These are phyloP conservation scores for Penicillium bialowiezense DNA, from an alignment of 495 filamentous ascomycete genomes.

Conservation along the genomic window DNA sequence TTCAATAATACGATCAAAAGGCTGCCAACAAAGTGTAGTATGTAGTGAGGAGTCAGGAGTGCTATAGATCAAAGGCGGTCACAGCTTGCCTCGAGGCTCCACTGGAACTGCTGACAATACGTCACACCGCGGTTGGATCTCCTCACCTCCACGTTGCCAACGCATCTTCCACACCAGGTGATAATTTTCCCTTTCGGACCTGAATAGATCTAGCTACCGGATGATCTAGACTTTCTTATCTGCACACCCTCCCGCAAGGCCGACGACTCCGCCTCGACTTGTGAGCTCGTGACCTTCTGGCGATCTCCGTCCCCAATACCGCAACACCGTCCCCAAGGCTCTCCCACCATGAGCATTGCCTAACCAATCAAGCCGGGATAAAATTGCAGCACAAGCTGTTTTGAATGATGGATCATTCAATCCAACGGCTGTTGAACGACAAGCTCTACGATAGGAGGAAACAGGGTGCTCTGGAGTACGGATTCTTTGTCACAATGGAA, in stretches of 20 bases:
- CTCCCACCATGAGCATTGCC: constrained; percentile 35
- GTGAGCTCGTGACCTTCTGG: constrained; percentile 9
- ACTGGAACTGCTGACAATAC: constrained; percentile 29
- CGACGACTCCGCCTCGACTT: neutral
- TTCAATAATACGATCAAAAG: too few relatives aligned
- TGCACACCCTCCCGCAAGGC: neutral
- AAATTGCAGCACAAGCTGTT: constrained; percentile 18
- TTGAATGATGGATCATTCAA: constrained; percentile 75
- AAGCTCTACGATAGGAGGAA: constrained; percentile 98
- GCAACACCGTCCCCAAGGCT: neutral
- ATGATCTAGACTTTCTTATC: neutral
- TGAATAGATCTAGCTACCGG: neutral
- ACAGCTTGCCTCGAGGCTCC: constrained; percentile 1
- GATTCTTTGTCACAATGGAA: neutral
- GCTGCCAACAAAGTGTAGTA: too few relatives aligned
- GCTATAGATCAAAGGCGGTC: constrained; percentile 1
- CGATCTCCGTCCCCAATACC: neutral
- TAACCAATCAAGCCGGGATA: constrained; percentile 25
- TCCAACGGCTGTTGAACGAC: constrained; percentile 90
- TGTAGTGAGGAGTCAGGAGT: too few relatives aligned
- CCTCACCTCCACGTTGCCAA: constrained; percentile 35
- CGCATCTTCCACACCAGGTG: constrained; percentile 25
- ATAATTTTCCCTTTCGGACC: constrained; percentile 1
- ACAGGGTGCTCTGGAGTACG: constrained; percentile 90
- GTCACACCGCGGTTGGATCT: constrained; percentile 35